Conservation (phyloP, 495 filamentous ascomycete species). For the Letharia lupina region DNA sequence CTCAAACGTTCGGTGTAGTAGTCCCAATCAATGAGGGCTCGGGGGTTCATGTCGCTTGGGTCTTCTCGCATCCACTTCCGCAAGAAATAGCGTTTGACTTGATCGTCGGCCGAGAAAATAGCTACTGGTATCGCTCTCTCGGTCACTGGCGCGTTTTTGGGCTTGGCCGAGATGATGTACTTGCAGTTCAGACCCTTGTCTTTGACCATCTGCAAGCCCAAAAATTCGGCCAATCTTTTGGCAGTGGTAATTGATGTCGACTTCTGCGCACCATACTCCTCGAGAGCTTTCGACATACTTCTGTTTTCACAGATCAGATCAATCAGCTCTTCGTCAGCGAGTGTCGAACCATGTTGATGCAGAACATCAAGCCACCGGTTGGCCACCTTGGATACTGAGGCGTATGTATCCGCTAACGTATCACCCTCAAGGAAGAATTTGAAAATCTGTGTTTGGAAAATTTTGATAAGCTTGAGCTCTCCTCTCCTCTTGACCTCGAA, state of each 20-base stretch:
- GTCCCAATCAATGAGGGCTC: constrained; percentile 84
- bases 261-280: constrained; percentile 92
- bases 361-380: constrained; percentile 95
- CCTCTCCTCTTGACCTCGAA: constrained; percentile 98
- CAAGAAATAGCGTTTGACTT: constrained; percentile 79
- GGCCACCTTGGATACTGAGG: constrained; percentile 86
- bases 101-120: constrained; percentile 90
- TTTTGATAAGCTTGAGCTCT: constrained; percentile 98
- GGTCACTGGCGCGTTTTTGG: constrained; percentile 83
- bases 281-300: constrained; percentile 92
- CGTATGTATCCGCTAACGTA: constrained; percentile 82
- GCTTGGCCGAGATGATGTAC: constrained; percentile 89
- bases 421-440: constrained; percentile 94
- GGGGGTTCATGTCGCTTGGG: constrained; percentile 83
- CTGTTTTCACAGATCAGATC: constrained; percentile 98
- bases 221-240: constrained; percentile 88
- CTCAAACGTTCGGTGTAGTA: constrained; percentile 94
- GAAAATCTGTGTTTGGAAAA: constrained; percentile 98
- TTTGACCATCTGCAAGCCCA: constrained; percentile 98
- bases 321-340: constrained; percentile 94
- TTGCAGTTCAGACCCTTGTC: constrained; percentile 99
- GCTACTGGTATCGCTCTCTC: constrained; percentile 91
- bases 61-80: constrained; percentile 95
- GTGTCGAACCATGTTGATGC: constrained; percentile 70
- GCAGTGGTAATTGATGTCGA: constrained; percentile 98